Percentiles rank a stretch among this genome's conserved stretches.
These are phyloP conservation scores for Pyrenophora graminea DNA, from an alignment of 2,329 filamentous ascomycete species.

Conservation along the genomic window DNA sequence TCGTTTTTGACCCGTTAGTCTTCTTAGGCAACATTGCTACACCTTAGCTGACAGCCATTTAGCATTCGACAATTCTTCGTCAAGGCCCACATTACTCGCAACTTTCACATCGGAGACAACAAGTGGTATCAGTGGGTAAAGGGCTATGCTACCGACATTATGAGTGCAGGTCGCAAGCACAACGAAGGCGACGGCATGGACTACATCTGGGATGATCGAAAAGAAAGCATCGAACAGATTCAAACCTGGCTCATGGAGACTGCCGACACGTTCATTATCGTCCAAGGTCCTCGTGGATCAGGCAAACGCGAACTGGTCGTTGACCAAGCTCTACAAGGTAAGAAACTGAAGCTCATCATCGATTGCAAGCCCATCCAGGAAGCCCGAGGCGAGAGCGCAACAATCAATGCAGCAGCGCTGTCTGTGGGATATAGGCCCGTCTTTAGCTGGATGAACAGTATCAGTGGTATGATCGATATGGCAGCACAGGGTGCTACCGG, in stretches of 20 bases:
- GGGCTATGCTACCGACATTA: constrained; percentile 68
- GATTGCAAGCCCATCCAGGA: constrained; percentile 95
- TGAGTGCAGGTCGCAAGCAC: constrained; percentile 62
- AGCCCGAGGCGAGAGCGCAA: constrained; percentile 82
- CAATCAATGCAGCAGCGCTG: constrained; percentile 77
- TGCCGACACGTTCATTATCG: constrained; percentile 87
- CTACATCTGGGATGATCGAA: constrained; percentile 86
- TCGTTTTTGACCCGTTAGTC: constrained; percentile 75
- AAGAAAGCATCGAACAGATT: constrained; percentile 78
- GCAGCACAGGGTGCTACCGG: constrained; percentile 93
- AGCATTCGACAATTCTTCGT: constrained; percentile 88
- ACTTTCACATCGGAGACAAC: constrained; percentile 74
- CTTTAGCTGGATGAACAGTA: constrained; percentile 94
- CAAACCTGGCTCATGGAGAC: constrained; percentile 86
- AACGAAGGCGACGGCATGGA: constrained; percentile 71
- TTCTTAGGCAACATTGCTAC: constrained; percentile 1
- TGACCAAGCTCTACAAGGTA: constrained; percentile 77
- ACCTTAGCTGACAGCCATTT: neutral
- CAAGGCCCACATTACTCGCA: constrained; percentile 80
- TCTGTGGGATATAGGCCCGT: constrained; percentile 90
- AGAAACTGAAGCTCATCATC: constrained; percentile 78
- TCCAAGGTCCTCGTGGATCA: constrained; percentile 88
- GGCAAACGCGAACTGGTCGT: constrained; percentile 88
- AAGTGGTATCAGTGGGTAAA: constrained; percentile 80
- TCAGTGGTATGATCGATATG: constrained; percentile 89